Conservation (phyloP, 208 protist species). For the Acanthamoeba lenticulata region DNA sequence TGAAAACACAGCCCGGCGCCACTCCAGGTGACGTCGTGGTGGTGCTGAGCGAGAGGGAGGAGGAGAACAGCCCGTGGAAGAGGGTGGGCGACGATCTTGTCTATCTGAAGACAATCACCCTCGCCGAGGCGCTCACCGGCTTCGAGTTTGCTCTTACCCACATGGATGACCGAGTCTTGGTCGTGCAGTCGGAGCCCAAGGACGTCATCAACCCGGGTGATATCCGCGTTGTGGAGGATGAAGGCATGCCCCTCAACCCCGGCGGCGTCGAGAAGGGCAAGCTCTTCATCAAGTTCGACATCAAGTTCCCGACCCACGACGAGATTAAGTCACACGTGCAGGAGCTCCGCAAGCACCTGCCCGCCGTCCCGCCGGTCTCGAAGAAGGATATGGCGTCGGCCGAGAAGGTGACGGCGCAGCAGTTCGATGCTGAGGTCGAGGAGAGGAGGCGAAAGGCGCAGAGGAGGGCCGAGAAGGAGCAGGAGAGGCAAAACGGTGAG, state of each 20-base stretch:
- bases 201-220: constrained; percentile 3
- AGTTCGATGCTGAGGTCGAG: neutral
- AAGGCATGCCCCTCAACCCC: constrained; percentile 80
- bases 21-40: constrained; percentile 97
- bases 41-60: constrained; percentile 92
- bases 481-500: neutral
- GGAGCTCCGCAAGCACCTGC: neutral
- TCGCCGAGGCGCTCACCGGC: constrained; percentile 71
- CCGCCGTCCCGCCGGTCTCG: neutral
- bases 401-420: neutral
- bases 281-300: constrained; percentile 18
- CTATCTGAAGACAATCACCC: constrained; percentile 86
- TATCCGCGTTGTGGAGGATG: neutral
- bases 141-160: neutral
- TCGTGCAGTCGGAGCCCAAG: neutral
- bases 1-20: constrained; percentile 84
- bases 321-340: neutral
- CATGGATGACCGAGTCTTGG: neutral
- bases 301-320: constrained; percentile 15
- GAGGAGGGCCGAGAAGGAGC: neutral
- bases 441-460: neutral
- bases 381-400: neutral
- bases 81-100: constrained; percentile 89
- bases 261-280: constrained; percentile 79
- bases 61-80: constrained; percentile 60